phyloP scores from a whole-genome alignment of 2,329 filamentous ascomycete genomes.

The Phoma sp. region DNA sequence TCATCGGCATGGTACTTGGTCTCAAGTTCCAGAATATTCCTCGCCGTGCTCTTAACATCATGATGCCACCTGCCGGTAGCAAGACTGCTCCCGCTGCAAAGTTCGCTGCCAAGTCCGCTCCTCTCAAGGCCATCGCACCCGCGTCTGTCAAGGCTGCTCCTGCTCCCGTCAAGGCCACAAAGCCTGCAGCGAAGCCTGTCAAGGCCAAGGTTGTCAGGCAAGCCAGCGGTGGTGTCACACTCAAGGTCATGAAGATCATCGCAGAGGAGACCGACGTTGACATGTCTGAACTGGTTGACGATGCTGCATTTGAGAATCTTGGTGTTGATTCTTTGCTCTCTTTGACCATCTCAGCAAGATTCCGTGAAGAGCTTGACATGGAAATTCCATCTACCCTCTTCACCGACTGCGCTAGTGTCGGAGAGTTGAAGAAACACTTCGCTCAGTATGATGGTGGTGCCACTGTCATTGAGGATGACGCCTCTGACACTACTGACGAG shows the following conservation, averaged over 20 bases:
- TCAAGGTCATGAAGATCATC: constrained; percentile 67
- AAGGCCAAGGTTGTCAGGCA: constrained; percentile 57
- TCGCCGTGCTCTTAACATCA: constrained; percentile 68
- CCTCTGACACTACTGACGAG: constrained; percentile 50
- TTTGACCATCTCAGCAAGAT: constrained; percentile 65
- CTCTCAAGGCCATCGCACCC: constrained; percentile 45
- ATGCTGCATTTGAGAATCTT: constrained; percentile 66
- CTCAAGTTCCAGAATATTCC: constrained; percentile 72
- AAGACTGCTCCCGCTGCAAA: constrained; percentile 39
- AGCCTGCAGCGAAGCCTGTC: constrained; percentile 58
- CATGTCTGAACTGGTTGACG: constrained; percentile 63
- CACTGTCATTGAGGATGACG: constrained; percentile 45
- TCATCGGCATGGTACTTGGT: constrained; percentile 64
- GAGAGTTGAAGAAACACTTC: constrained; percentile 65
- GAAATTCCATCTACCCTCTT: constrained; percentile 65
- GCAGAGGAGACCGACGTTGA: constrained; percentile 69
- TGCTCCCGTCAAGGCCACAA: constrained; percentile 53
- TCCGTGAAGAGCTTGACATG: constrained; percentile 65
- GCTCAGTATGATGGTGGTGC: constrained; percentile 53
- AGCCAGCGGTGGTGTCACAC: constrained; percentile 55
- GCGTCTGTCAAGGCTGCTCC: constrained; percentile 44
- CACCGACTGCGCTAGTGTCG: constrained; percentile 65
- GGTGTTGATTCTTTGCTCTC: constrained; percentile 68
- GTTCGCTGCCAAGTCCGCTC: constrained; percentile 42
- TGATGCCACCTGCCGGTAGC: constrained; percentile 66